phyloP scores from a whole-genome alignment of 169 alveolate genomes.

The Babesia caballi region DNA sequence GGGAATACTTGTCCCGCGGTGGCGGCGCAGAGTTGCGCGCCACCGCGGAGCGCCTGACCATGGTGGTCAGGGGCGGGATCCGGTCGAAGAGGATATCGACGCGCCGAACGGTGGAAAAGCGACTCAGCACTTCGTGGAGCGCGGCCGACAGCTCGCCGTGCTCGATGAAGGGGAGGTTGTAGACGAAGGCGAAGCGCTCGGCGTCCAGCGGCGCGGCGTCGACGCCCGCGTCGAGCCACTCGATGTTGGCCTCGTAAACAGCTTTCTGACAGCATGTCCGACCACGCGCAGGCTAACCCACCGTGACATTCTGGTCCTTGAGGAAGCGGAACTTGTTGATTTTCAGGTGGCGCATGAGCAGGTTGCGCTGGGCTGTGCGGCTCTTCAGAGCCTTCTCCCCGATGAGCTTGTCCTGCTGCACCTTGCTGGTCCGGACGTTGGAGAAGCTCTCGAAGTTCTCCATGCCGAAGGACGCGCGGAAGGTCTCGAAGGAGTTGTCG shows the following conservation, averaged over 20 bases:
- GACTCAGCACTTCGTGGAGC: slow-evolving; percentile 19
- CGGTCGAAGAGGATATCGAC: slow-evolving; percentile 43
- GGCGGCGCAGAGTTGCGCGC: slow-evolving; percentile 26
- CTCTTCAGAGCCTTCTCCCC: slow-evolving; percentile 50
- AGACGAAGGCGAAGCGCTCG: slow-evolving; percentile 48
- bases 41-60: slow-evolving; percentile 7
- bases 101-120: slow-evolving; percentile 12
- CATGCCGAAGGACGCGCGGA: slow-evolving; percentile 58
- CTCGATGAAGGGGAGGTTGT: slow-evolving; percentile 61
- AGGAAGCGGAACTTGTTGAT: slow-evolving; percentile 50
- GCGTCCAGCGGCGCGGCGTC: slow-evolving; percentile 16
- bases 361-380: slow-evolving; percentile 37
- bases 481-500: slow-evolving; percentile 61
- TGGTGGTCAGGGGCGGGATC: slow-evolving; percentile 51
- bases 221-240: slow-evolving; percentile 48
- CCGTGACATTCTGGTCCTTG: slow-evolving; percentile 59
- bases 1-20: slow-evolving; percentile 61
- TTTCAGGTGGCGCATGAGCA: slow-evolving; percentile 52
- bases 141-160: slow-evolving; percentile 4
- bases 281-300: background rate
- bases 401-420: slow-evolving; percentile 25
- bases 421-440: slow-evolving; percentile 41
- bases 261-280: slow-evolving; percentile 19
- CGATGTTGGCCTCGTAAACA: slow-evolving; percentile 58
- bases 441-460: slow-evolving; percentile 56